Conservation (phyloP, 208 protist genomes). For the Kentomonas sorsogonicus region DNA sequence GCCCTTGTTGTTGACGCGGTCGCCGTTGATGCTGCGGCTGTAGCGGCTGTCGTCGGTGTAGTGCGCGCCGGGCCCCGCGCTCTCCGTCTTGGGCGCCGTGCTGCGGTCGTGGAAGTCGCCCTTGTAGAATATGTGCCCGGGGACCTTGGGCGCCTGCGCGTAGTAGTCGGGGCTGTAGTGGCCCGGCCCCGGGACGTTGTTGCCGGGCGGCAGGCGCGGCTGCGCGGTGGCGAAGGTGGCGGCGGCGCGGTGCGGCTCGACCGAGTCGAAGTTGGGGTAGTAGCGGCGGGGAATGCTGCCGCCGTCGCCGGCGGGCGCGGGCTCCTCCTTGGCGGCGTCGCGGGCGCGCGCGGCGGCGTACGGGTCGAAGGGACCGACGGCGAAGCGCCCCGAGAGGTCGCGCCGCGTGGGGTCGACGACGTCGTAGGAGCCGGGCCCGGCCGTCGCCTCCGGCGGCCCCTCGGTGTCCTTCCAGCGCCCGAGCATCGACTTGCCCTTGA, state of each 20-base stretch:
- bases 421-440: conserved; percentile 15
- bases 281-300: no score
- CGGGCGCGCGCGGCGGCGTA: conserved; percentile 13
- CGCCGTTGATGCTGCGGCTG: conserved; percentile 46
- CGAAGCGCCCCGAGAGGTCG: conserved; percentile 25
- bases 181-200: conserved; percentile 53
- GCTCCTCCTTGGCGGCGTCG: conserved; percentile 17
- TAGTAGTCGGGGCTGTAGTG: conserved; percentile 36
- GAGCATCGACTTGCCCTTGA: conserved; percentile 61
- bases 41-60: conserved; percentile 51
- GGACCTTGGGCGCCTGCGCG: conserved; percentile 8
- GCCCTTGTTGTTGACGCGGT: conserved; percentile 36
- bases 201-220: conserved; percentile 1
- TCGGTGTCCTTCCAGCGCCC: conserved; percentile 19
- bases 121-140: conserved; percentile 60
- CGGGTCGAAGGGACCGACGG: conserved; percentile 28
- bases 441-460: not conserved
- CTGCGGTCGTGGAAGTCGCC: conserved; percentile 59
- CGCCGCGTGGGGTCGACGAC: not conserved
- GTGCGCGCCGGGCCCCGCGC: conserved; percentile 34
- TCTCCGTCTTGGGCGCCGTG: conserved; percentile 10
- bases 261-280: conserved; percentile 25
- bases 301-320: conserved; percentile 21
- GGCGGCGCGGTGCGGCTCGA: conserved; percentile 11
- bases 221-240: conserved; percentile 12